These are phyloP conservation scores for Acacia melanoxylon DNA, from an alignment of 306 rosid species.

Conservation along the genomic window DNA sequence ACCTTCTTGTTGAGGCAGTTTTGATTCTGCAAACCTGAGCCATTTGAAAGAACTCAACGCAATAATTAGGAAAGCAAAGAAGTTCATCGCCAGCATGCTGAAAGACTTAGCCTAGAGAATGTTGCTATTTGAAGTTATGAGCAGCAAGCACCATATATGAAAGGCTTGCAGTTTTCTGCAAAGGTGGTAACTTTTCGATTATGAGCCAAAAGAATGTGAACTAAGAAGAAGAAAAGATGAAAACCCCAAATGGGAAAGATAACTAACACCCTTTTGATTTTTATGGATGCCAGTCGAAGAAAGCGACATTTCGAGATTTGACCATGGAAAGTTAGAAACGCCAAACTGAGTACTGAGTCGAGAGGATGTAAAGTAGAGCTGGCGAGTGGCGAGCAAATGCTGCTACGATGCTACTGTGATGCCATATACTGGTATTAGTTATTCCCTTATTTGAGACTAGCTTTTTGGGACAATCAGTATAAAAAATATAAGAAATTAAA, in stretches of 20 bases:
- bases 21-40: conserved; percentile 33
- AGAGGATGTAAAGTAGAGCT: neutral
- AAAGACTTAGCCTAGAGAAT: neutral
- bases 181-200: neutral
- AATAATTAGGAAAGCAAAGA: conserved; percentile 32
- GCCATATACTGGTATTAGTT: too few relatives aligned
- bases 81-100: conserved; percentile 24
- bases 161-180: neutral
- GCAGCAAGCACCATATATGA: neutral
- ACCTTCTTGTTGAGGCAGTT: conserved; percentile 42
- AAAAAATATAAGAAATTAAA: too few relatives aligned
- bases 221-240: neutral
- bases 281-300: neutral
- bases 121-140: neutral
- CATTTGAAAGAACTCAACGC: conserved; percentile 31
- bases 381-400: too few relatives aligned
- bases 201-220: neutral
- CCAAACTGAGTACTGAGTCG: neutral
- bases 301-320: neutral
- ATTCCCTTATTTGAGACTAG: too few relatives aligned
- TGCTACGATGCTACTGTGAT: too few relatives aligned
- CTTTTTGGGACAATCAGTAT: too few relatives aligned
- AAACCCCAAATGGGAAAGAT: neutral
- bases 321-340: neutral
- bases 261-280: neutral